Evolutionary conservation across 2,329 filamentous ascomycete genomes (phyloP).

Genomic region (Claviceps sp.): DNA sequence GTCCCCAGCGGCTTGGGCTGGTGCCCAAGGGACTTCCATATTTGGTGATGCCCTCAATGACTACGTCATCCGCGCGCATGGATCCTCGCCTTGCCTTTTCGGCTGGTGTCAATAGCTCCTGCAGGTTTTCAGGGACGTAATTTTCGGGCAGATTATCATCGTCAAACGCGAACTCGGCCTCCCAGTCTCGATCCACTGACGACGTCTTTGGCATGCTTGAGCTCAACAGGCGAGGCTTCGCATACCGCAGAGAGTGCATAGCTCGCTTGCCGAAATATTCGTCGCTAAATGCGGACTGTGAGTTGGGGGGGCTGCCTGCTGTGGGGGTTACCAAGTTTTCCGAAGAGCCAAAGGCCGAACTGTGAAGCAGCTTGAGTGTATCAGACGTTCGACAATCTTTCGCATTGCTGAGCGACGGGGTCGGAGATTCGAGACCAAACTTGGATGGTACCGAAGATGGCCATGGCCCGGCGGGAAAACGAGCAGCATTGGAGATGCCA

Average conservation of each 20-base stretch:
- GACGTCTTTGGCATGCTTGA: conserved; percentile 52
- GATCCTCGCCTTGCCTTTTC: conserved; percentile 52
- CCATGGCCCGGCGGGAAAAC: conserved; percentile 65
- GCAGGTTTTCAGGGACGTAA: conserved; percentile 61
- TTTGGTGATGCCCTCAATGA: conserved; percentile 36
- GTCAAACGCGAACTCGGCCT: conserved; percentile 63
- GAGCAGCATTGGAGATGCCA: conserved; percentile 80
- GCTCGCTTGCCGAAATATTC: conserved; percentile 57
- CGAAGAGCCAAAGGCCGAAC: conserved; percentile 53
- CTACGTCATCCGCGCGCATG: conserved; percentile 38
- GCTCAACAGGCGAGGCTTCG: conserved; percentile 56
- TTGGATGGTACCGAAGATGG: conserved; percentile 86
- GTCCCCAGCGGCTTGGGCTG: conserved; percentile 48
- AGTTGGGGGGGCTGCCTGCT: conserved; percentile 32
- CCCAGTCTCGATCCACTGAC: conserved; percentile 52
- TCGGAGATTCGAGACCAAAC: conserved; percentile 78
- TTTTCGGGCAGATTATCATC: conserved; percentile 38
- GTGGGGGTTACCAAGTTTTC: conserved; percentile 45
- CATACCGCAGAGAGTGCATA: conserved; percentile 55
- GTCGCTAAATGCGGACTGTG: conserved; percentile 38
- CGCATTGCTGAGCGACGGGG: conserved; percentile 53
- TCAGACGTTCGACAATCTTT: conserved; percentile 49
- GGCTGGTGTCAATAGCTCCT: conserved; percentile 52
- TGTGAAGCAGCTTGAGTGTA: conserved; percentile 50
- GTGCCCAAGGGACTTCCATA: conserved; percentile 47